Evolutionary conservation across 805 yeast species (phyloP).

Genomic region (Schwanniomyces vanrijiae): DNA sequence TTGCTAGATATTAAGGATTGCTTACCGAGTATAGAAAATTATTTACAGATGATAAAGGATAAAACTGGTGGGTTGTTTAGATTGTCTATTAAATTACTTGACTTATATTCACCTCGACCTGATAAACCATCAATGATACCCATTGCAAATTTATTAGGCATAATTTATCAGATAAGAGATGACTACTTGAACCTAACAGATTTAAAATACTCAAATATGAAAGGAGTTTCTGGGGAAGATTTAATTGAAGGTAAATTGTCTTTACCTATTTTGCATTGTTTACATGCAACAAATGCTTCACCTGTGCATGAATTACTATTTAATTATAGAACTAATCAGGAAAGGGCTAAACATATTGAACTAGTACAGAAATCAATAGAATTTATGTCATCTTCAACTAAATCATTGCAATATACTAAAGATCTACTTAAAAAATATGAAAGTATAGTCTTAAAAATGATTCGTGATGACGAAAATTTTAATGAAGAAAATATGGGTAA

Average conservation of each 20-base stretch:
- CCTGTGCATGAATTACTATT: conserved; percentile 25
- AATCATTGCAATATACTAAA: conserved; percentile 26
- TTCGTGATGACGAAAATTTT: conserved; percentile 1
- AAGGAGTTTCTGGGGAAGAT: conserved; percentile 73
- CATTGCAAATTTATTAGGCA: conserved; percentile 74
- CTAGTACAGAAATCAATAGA: conserved; percentile 19
- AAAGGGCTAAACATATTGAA: conserved; percentile 12
- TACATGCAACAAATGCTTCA: conserved; percentile 11
- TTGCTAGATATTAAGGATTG: conserved; percentile 11
- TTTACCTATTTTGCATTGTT: conserved; percentile 73
- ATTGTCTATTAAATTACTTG: conserved; percentile 67
- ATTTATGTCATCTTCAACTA: conserved; percentile 18
- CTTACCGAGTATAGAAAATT: conserved; percentile 42
- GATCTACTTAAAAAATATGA: conserved; percentile 20
- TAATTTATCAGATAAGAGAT: conserved; percentile 82
- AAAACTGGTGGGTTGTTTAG: conserved; percentile 88
- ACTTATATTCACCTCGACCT: conserved; percentile 16
- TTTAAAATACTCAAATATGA: conserved; percentile 56
- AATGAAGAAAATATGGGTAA: conserved; percentile 5
- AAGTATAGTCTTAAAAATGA: conserved; percentile 15
- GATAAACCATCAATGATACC: conserved; percentile 31
- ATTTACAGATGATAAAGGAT: conserved; percentile 77
- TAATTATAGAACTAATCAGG: conserved; percentile 12
- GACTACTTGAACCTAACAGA: conserved; percentile 73
- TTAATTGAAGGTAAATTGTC: conserved; percentile 87